A percentile compares a stretch with the other conserved stretches of the same genome.
Evolutionary conservation across 495 filamentous ascomycete genomes (phyloP).

Genomic region (Viridothelium virens): DNA sequence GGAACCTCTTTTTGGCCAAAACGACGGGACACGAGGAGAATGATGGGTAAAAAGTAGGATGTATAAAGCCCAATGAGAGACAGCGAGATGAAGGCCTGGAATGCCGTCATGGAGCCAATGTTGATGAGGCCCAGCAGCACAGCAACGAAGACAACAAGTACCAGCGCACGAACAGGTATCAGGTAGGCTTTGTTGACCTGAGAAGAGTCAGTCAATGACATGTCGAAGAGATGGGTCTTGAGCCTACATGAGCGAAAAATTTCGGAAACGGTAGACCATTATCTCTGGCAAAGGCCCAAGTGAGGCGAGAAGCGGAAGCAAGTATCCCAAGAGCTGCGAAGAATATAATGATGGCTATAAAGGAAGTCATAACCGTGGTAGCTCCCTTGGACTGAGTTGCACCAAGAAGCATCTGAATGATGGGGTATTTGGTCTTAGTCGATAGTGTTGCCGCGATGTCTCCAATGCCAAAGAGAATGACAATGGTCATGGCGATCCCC

Average conservation of each 20-base stretch:
- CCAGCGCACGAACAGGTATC: slow-evolving; percentile 24
- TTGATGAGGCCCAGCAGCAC: slow-evolving; percentile 42
- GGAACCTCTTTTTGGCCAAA: slow-evolving; percentile 8
- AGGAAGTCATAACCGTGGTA: slow-evolving; percentile 4
- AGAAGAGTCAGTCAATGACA: slow-evolving; percentile 7
- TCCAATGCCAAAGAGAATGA: slow-evolving; percentile 21
- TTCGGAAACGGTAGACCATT: slow-evolving; percentile 34
- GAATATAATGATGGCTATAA: neutral
- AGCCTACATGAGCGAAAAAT: slow-evolving; percentile 24
- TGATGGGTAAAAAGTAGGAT: slow-evolving; percentile 38
- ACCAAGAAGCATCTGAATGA: neutral
- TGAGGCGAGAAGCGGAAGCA: slow-evolving; percentile 39
- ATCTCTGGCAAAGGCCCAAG: slow-evolving; percentile 49
- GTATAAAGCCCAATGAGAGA: slow-evolving; percentile 38
- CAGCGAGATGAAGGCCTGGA: slow-evolving; percentile 44
- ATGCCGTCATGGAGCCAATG: slow-evolving; percentile 43
- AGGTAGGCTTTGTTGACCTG: slow-evolving; percentile 3
- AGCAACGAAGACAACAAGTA: slow-evolving; percentile 34
- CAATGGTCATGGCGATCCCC: slow-evolving; percentile 27
- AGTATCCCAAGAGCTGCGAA: neutral
- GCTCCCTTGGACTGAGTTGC: neutral
- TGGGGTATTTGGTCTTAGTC: neutral
- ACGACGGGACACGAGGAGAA: slow-evolving; percentile 33
- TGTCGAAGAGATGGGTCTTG: neutral
- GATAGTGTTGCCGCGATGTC: slow-evolving; percentile 23